Conservation (phyloP, 2,329 filamentous ascomycete genomes). For the Tolypocladium paradoxum region DNA sequence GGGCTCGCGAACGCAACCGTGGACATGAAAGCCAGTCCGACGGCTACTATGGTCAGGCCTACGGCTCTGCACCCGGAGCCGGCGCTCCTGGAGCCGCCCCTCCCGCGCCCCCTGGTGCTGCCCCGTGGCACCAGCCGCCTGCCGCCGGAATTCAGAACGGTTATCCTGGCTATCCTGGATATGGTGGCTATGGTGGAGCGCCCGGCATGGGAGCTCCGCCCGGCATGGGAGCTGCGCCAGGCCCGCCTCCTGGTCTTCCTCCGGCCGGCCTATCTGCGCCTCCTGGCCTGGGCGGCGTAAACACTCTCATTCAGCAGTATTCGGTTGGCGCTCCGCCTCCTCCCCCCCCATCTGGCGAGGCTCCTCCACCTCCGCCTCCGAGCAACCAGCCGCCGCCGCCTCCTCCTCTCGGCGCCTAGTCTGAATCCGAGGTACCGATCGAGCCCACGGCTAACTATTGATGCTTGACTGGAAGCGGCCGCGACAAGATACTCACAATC, state of each 20-base stretch:
- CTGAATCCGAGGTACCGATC: neutral
- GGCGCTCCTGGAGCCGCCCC: slow-evolving; percentile 14
- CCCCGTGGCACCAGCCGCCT: slow-evolving; percentile 39
- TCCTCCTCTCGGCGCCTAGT: slow-evolving; percentile 43
- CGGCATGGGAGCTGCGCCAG: slow-evolving; percentile 29
- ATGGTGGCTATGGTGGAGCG: slow-evolving; percentile 33
- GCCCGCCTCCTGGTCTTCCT: slow-evolving; percentile 31
- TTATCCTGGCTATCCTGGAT: slow-evolving; percentile 42
- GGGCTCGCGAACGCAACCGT: slow-evolving; percentile 49
- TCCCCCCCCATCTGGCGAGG: slow-evolving; percentile 43
- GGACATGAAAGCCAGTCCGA: slow-evolving; percentile 27
- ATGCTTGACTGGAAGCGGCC: neutral
- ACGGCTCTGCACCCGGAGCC: slow-evolving; percentile 1
- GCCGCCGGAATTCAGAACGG: slow-evolving; percentile 40
- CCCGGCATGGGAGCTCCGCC: slow-evolving; percentile 10
- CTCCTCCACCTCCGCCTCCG: slow-evolving; percentile 53
- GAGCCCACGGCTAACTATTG: neutral
- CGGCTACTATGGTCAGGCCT: slow-evolving; percentile 10
- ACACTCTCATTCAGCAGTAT: slow-evolving; percentile 58
- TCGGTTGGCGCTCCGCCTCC: slow-evolving; percentile 43
- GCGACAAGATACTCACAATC: neutral
- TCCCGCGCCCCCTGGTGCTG: slow-evolving; percentile 17
- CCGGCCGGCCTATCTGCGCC: slow-evolving; percentile 38
- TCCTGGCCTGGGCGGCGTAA: slow-evolving; percentile 47
- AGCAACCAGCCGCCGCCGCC: slow-evolving; percentile 53